A percentile compares a stretch with the other conserved stretches of the same genome.
Evolutionary conservation across 2,329 filamentous ascomycete species (phyloP).

Genomic region (Trichoderma asperellum): DNA sequence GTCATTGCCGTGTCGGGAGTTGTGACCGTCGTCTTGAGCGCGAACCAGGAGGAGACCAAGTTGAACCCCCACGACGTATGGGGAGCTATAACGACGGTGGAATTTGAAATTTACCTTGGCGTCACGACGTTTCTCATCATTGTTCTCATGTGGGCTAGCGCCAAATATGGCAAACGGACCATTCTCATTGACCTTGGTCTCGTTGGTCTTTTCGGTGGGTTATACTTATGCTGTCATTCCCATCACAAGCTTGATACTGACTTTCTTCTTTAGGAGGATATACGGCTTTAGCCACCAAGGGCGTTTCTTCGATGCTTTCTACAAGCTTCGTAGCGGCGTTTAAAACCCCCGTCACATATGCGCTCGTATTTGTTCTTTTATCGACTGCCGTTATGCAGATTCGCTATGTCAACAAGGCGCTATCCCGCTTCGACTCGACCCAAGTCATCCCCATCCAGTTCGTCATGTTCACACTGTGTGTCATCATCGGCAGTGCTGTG

Average conservation of each 20-base stretch:
- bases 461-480: constrained; percentile 92
- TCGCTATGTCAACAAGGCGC: constrained; percentile 84
- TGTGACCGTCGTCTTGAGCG: constrained; percentile 90
- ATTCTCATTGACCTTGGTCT: constrained; percentile 92
- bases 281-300: constrained; percentile 95
- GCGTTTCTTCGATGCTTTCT: constrained; percentile 91
- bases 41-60: constrained; percentile 86
- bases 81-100: constrained; percentile 82
- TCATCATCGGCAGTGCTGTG: constrained; percentile 91
- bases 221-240: constrained; percentile 29
- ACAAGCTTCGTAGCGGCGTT: constrained; percentile 88
- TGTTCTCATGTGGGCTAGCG: constrained; percentile 79
- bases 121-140: constrained; percentile 75
- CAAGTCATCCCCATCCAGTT: constrained; percentile 98
- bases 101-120: constrained; percentile 87
- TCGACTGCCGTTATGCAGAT: constrained; percentile 94
- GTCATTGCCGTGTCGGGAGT: constrained; percentile 84
- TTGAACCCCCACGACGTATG: constrained; percentile 89
- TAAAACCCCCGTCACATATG: constrained; percentile 89
- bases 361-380: constrained; percentile 77
- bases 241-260: background rate
- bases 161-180: constrained; percentile 78
- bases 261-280: constrained; percentile 69
- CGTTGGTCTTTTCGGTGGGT: constrained; percentile 86
- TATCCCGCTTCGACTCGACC: constrained; percentile 94